Conservation (phyloP, 306 rosid species). For the Castanea crenata region DNA sequence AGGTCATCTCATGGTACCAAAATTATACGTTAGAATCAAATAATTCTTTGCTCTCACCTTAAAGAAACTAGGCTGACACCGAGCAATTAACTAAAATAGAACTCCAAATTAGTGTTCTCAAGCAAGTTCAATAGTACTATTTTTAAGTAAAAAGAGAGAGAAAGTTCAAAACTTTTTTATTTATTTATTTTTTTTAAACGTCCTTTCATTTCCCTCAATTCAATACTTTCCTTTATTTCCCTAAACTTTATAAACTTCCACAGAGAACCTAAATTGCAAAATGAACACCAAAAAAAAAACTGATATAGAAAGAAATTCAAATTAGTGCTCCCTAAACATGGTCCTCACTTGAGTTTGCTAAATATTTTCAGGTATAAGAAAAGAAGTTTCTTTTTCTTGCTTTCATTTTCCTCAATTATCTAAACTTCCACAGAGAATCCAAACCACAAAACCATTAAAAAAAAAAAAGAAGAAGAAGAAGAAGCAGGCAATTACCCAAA, state of each 20-base stretch:
- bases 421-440: constrained; percentile 9
- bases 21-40: background rate
- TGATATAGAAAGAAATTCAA: background rate
- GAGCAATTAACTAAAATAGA: background rate
- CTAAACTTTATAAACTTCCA: too few relatives aligned
- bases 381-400: background rate
- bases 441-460: background rate
- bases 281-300: too few relatives aligned
- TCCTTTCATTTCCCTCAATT: too few relatives aligned
- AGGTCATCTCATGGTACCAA: background rate
- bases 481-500: background rate
- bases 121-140: too few relatives aligned
- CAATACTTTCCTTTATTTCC: too few relatives aligned
- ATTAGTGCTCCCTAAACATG: background rate
- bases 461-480: background rate
- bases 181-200: too few relatives aligned
- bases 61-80: background rate
- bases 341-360: background rate
- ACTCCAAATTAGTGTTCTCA: background rate
- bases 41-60: background rate
- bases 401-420: background rate
- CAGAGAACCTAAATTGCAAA: too few relatives aligned
- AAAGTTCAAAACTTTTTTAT: too few relatives aligned
- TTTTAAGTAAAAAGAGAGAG: too few relatives aligned
- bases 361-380: too few relatives aligned